Conservation (phyloP, 2,329 filamentous ascomycete species). For the Hirsutella minnesotensis region DNA sequence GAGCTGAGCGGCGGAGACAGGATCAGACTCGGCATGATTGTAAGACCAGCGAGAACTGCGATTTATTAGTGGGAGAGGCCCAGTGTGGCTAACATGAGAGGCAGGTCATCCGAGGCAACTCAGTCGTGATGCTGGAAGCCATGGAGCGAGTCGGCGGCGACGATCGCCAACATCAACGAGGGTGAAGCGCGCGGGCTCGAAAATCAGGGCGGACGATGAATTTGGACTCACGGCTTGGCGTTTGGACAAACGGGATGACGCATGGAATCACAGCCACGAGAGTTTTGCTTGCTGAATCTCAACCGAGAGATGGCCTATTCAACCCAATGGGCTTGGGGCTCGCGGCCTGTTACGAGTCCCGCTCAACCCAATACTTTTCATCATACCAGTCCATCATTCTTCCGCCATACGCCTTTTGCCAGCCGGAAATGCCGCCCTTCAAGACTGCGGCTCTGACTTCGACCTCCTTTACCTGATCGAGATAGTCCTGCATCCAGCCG, state of each 20-base stretch:
- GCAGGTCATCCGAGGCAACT: constrained; percentile 91
- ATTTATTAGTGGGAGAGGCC: background rate
- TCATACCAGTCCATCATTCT: constrained; percentile 39
- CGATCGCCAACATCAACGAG: constrained; percentile 29
- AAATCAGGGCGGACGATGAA: background rate
- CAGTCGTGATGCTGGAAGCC: constrained; percentile 93
- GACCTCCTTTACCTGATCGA: constrained; percentile 31
- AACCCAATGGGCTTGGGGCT: background rate
- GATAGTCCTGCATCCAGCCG: constrained; percentile 44
- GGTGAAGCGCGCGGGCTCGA: constrained; percentile 9
- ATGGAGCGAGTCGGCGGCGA: constrained; percentile 56
- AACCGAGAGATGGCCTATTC: background rate
- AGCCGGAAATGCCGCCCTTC: constrained; percentile 41
- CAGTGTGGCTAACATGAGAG: background rate
- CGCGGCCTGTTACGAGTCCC: constrained; percentile 11
- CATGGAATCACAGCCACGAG: background rate
- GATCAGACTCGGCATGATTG: constrained; percentile 82
- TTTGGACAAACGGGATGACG: constrained; percentile 15
- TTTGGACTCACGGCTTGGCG: constrained; percentile 14
- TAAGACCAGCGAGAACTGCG: constrained; percentile 40
- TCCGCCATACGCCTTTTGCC: constrained; percentile 36
- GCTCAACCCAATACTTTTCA: constrained; percentile 22
- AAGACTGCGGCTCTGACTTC: constrained; percentile 34
- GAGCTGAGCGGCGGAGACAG: constrained; percentile 90
- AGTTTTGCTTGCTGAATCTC: background rate